phyloP scores from a whole-genome alignment of 2,329 filamentous ascomycete species.

The Chaetoscypha palmicola region DNA sequence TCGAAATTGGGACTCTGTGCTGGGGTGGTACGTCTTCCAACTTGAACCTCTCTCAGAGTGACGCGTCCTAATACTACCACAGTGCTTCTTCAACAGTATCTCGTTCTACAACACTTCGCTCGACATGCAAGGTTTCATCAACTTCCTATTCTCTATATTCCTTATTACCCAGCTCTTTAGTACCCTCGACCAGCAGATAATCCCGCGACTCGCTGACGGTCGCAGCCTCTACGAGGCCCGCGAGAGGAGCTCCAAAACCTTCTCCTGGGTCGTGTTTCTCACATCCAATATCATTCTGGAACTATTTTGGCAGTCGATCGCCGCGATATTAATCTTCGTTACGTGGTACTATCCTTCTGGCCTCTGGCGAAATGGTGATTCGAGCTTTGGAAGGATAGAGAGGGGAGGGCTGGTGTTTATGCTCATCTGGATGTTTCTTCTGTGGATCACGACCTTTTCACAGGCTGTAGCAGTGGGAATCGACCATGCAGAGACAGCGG shows the following conservation, averaged over 20 bases:
- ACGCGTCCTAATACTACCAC: not conserved
- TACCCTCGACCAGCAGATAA: slow-evolving; percentile 66
- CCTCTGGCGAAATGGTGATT: slow-evolving; percentile 60
- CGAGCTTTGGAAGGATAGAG: slow-evolving; percentile 51
- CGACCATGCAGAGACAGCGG: slow-evolving; percentile 65
- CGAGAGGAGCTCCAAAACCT: slow-evolving; percentile 71
- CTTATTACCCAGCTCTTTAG: slow-evolving; percentile 57
- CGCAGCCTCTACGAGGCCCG: slow-evolving; percentile 56
- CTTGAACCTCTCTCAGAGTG: not conserved
- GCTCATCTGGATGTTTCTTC: slow-evolving; percentile 63
- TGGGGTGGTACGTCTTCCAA: not conserved
- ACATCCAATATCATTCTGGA: slow-evolving; percentile 71
- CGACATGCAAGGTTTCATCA: slow-evolving; percentile 55
- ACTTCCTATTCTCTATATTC: slow-evolving; percentile 66
- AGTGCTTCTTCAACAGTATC: slow-evolving; percentile 46
- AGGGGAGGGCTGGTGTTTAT: slow-evolving; percentile 74
- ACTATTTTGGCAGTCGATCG: slow-evolving; percentile 68
- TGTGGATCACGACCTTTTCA: slow-evolving; percentile 79
- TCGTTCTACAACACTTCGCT: slow-evolving; percentile 59
- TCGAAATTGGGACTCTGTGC: not conserved
- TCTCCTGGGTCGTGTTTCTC: slow-evolving; percentile 59
- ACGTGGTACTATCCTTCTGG: slow-evolving; percentile 82
- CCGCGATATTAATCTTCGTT: slow-evolving; percentile 66
- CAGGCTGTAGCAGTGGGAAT: slow-evolving; percentile 67
- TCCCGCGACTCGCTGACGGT: slow-evolving; percentile 55